Conservation (phyloP, 2,329 filamentous ascomycete species). For the Clarireedia homoeocarpa region DNA sequence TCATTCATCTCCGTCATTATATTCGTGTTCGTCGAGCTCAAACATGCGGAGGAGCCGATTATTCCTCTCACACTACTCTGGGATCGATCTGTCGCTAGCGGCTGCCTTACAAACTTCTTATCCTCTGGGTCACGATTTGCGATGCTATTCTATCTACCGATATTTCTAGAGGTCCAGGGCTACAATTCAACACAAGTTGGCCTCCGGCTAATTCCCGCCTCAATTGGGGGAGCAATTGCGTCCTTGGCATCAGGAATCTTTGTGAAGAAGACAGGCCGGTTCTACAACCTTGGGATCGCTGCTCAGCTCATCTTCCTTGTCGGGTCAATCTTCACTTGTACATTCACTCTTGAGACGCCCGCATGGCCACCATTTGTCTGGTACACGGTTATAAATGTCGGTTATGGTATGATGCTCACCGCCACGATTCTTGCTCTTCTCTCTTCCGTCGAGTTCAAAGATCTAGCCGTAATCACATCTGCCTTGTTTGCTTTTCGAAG, state of each 20-base stretch:
- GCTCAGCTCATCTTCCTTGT: slow-evolving; percentile 38
- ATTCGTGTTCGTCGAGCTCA: slow-evolving; percentile 49
- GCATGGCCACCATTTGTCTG: slow-evolving; percentile 43
- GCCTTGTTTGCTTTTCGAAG: slow-evolving; percentile 73
- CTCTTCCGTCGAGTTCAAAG: slow-evolving; percentile 55
- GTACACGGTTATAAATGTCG: slow-evolving; percentile 41
- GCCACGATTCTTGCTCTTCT: slow-evolving; percentile 63
- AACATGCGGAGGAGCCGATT: slow-evolving; percentile 41
- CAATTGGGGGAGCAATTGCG: slow-evolving; percentile 51
- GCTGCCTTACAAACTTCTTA: slow-evolving; percentile 66
- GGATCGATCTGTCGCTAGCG: slow-evolving; percentile 54
- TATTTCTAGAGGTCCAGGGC: slow-evolving; percentile 66
- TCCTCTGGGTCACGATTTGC: slow-evolving; percentile 49
- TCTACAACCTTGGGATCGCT: slow-evolving; percentile 57
- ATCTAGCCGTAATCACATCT: slow-evolving; percentile 66
- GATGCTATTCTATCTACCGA: slow-evolving; percentile 60
- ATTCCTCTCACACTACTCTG: slow-evolving; percentile 56
- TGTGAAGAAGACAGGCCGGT: slow-evolving; percentile 62
- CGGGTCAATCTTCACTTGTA: slow-evolving; percentile 41
- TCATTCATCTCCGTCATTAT: slow-evolving; percentile 35
- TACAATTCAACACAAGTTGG: slow-evolving; percentile 55
- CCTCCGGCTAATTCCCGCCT: slow-evolving; percentile 56
- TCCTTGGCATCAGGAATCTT: slow-evolving; percentile 52
- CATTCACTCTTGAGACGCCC: slow-evolving; percentile 47
- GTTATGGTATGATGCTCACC: slow-evolving; percentile 56